Evolutionary conservation across 2,329 filamentous ascomycete species (phyloP).

Genomic region (Colletotrichum godetiae): DNA sequence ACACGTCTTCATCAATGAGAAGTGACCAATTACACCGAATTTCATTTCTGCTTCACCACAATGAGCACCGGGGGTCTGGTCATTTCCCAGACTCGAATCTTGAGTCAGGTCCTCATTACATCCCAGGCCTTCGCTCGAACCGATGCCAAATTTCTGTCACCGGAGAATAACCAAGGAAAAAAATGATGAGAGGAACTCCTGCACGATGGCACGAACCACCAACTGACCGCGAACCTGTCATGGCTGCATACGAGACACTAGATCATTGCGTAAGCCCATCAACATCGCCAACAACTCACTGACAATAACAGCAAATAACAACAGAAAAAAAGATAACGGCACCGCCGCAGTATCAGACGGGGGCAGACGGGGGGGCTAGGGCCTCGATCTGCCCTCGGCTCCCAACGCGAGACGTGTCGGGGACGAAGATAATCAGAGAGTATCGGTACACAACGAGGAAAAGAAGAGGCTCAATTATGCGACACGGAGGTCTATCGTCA

Average conservation of each 20-base stretch:
- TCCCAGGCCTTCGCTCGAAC: background rate
- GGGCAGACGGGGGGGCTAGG: background rate
- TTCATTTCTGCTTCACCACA: background rate
- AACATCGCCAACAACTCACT: background rate
- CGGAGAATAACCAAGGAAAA: background rate
- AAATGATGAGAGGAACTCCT: background rate
- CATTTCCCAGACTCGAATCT: background rate
- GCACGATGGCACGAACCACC: background rate
- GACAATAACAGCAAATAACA: background rate
- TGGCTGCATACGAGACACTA: background rate
- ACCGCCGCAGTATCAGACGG: background rate
- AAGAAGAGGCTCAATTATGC: background rate
- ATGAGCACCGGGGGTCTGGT: too few relatives aligned
- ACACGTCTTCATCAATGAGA: background rate
- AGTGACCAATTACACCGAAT: background rate
- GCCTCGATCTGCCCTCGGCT: background rate
- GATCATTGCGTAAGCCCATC: background rate
- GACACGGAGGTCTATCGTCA: background rate
- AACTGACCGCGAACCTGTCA: background rate
- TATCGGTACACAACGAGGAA: too few relatives aligned
- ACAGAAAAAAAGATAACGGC: background rate
- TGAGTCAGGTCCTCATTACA: background rate
- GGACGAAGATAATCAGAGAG: background rate
- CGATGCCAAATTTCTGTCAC: background rate
- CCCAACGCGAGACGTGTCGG: constrained; percentile 12